Conservation (phyloP, 1,139 yeast genomes). For the Magnusiomyces paraingens region DNA sequence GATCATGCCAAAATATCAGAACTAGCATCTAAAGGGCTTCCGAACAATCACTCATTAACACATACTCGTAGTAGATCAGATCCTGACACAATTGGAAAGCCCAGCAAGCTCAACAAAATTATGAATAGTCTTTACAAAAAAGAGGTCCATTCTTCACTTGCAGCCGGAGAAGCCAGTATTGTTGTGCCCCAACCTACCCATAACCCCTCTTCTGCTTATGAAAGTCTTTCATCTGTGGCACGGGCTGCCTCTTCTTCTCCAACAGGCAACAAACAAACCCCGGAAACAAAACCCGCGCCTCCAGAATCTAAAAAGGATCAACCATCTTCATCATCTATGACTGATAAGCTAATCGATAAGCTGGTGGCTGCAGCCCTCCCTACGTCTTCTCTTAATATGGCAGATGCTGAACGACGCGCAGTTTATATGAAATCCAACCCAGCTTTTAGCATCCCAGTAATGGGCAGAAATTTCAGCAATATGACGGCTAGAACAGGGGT, state of each 20-base stretch:
- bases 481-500: constrained; percentile 51
- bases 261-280: no score
- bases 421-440: constrained; percentile 57
- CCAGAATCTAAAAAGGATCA: no score
- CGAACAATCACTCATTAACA: no score
- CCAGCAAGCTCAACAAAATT: background rate
- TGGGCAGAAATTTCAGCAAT: constrained; percentile 63
- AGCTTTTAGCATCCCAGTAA: constrained; percentile 57
- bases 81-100: background rate
- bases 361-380: constrained; percentile 67
- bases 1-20: no score
- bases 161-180: constrained; percentile 4
- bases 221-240: no score
- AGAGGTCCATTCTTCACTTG: background rate
- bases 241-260: no score
- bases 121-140: background rate
- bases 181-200: background rate
- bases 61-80: background rate
- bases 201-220: background rate
- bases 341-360: constrained; percentile 67
- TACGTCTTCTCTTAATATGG: constrained; percentile 41
- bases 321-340: constrained; percentile 19
- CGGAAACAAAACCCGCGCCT: no score
- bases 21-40: no score
- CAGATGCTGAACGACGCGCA: constrained; percentile 21